Evolutionary conservation across 495 filamentous ascomycete genomes (phyloP), one percentile per base, ranked within the genome.

Genomic region (Durotheca rogersii): DNA sequence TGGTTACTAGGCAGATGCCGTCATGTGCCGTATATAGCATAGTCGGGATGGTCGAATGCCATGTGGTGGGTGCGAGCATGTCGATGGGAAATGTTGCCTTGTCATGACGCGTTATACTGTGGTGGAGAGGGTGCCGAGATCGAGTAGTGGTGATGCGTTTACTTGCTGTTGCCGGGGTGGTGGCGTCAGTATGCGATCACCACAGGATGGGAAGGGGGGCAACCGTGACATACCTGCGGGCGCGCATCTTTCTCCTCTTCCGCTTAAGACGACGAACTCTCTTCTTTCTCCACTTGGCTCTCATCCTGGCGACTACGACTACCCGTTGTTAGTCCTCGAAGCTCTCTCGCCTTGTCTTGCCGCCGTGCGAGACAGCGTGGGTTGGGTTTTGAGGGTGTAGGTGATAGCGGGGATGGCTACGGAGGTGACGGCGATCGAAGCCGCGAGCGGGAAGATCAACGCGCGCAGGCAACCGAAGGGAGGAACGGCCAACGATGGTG

Each of bases 241-340:
- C 91, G 70, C 91, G 85, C 76, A 90, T 93, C 90, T 96, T 96
- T 89, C 91, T 92, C 74, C 91, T 86, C 90, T 96, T 96, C 73
- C 89, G 84, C 85, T 96, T 96, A 75, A 96, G 87, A 75, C 91
- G 85, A 58, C 91, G 86, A 78, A 94, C 89, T 70, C 91, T 81
- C 90, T 96, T 96, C 88, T 96, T 96, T 83, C 90, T 90, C 90
- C 90, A 96, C 81, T 96, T 96, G 65, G 88, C 89, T 90, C 90
- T 90, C 90, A 96, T 94, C 83, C 82, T 91, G 83, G 78, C 63
- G 51, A 59, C 63, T 66, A 16, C 11, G 47, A 64, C 59, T 50
- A 49, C 62, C 60, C 29, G 2, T 10, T 45, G 40, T 61, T 51
- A 64, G 56, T 43, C 27, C 3, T 37, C 27, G 21, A 5, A 7